phyloP scores from a whole-genome alignment of 257 asterid genomes.

The Rubia yunnanensis region DNA sequence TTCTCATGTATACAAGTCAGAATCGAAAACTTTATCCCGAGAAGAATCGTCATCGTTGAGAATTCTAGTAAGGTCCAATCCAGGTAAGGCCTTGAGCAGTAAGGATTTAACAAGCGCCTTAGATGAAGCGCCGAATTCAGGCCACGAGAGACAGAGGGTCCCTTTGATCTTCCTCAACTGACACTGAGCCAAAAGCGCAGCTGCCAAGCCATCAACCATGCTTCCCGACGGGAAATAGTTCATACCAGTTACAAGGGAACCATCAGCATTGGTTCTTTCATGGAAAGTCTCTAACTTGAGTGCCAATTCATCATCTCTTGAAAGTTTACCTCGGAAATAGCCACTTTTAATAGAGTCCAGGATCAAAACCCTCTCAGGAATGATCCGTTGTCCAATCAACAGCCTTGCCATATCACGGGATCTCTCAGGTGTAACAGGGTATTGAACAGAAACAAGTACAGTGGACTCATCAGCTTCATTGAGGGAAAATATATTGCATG shows the following conservation, averaged over 20 bases:
- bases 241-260: constrained; percentile 39
- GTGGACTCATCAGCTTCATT: constrained; percentile 35
- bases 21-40: constrained; percentile 48
- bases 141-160: constrained; percentile 74
- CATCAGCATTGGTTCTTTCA: constrained; percentile 36
- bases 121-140: constrained; percentile 59
- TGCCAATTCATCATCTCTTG: constrained; percentile 58
- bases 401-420: constrained; percentile 63
- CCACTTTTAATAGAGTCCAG: constrained; percentile 61
- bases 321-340: constrained; percentile 73
- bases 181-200: constrained; percentile 75
- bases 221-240: constrained; percentile 93
- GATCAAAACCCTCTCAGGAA: constrained; percentile 70
- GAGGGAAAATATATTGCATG: constrained; percentile 71
- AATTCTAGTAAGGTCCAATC: constrained; percentile 26
- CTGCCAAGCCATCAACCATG: constrained; percentile 77
- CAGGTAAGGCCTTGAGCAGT: constrained; percentile 43
- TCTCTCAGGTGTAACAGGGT: constrained; percentile 62
- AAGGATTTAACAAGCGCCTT: constrained; percentile 49
- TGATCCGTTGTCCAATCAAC: constrained; percentile 60
- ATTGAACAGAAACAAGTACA: constrained; percentile 62
- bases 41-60: constrained; percentile 40
- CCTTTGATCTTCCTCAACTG: constrained; percentile 66
- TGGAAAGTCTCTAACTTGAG: constrained; percentile 73
- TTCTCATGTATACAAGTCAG: constrained; percentile 69